Percentiles rank a stretch among this genome's conserved stretches.
Conservation (phyloP, 306 rosid species). For the Dalbergia cultrata region DNA sequence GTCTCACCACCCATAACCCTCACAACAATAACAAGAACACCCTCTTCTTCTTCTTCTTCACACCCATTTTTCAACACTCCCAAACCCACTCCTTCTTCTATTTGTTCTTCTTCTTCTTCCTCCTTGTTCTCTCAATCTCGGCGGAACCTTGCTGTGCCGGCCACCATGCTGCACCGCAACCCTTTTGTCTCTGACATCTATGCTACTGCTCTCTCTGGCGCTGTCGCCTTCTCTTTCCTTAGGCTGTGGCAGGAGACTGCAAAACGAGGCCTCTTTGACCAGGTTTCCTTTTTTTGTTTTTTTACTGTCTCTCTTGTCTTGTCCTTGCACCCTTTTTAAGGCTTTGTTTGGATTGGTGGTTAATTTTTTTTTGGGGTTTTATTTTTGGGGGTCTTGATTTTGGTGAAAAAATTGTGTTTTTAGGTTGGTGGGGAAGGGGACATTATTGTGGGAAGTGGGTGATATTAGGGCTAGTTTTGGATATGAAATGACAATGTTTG, state of each 20-base stretch:
- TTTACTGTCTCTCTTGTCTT: background rate
- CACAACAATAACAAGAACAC: background rate
- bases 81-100: conserved; percentile 39
- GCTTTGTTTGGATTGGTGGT: background rate
- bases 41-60: conserved; percentile 24
- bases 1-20: background rate
- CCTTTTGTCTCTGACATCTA: conserved; percentile 69
- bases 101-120: background rate
- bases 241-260: conserved; percentile 79
- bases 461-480: background rate
- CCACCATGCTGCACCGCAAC: conserved; percentile 63
- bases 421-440: background rate
- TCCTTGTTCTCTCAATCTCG: conserved; percentile 16
- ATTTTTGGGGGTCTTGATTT: background rate
- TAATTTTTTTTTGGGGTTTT: background rate
- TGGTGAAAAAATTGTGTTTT: conserved; percentile 1
- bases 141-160: conserved; percentile 43
- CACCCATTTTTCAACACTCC: conserved; percentile 8
- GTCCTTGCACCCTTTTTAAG: background rate
- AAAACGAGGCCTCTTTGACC: conserved; percentile 69
- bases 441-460: background rate
- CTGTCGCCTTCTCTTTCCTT: conserved; percentile 65
- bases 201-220: conserved; percentile 65
- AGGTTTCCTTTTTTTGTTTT: conserved; percentile 50
- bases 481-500: background rate